Evolutionary conservation across 306 rosid genomes (phyloP).

Genomic region (Glycine latifolia): DNA sequence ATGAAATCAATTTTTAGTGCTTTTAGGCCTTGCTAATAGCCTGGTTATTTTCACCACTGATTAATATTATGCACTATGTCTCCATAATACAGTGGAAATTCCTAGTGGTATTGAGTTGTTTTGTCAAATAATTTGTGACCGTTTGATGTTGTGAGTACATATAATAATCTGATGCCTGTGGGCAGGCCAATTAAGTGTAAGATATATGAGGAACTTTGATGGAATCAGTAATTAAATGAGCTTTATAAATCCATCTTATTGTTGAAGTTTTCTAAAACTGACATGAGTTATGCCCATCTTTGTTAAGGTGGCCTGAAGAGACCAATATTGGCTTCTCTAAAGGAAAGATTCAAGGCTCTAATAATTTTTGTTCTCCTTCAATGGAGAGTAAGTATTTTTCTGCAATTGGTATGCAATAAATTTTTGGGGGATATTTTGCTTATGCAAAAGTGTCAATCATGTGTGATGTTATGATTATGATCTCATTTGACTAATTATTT

Average conservation of each 20-base stretch:
- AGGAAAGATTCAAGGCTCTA: constrained; percentile 9
- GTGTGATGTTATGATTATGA: constrained; percentile 27
- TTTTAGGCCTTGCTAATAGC: background rate
- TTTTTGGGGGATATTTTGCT: constrained; percentile 17
- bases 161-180: background rate
- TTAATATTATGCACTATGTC: background rate
- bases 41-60: background rate
- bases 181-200: background rate
- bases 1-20: too few species aligned
- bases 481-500: constrained; percentile 10
- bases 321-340: constrained; percentile 28
- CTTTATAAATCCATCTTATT: background rate
- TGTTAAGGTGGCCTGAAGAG: background rate
- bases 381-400: background rate
- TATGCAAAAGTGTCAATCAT: constrained; percentile 15
- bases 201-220: constrained; percentile 3
- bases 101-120: constrained; percentile 24
- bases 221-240: constrained; percentile 18
- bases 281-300: background rate
- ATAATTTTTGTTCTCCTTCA: constrained; percentile 33
- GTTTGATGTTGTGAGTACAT: constrained; percentile 8
- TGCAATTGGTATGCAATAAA: constrained; percentile 20
- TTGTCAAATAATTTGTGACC: constrained; percentile 21
- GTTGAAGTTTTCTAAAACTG: constrained; percentile 23
- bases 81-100: background rate